A percentile compares a stretch with the other conserved stretches of the same genome.
Evolutionary conservation across 2,329 filamentous ascomycete genomes (phyloP).

Genomic region (Orbilia blumenaviensis): DNA sequence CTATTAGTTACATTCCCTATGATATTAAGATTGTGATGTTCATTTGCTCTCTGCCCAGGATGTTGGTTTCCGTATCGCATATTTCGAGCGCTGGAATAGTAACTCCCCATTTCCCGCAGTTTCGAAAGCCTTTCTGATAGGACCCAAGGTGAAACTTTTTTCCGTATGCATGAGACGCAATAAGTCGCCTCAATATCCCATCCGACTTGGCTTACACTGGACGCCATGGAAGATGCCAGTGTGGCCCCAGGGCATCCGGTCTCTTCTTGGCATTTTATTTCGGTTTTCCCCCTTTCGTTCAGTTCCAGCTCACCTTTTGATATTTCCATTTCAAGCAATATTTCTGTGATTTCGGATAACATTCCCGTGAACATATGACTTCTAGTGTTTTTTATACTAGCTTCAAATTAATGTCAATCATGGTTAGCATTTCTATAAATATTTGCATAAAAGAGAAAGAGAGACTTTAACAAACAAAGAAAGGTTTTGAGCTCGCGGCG

Average conservation of each 20-base stretch:
- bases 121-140: constrained; percentile 1
- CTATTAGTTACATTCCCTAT: not conserved
- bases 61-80: too few species aligned
- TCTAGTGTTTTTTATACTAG: constrained; percentile 5
- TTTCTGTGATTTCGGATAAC: not conserved
- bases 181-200: constrained; percentile 27
- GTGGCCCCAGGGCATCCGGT: constrained; percentile 1
- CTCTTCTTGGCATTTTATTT: constrained; percentile 5
- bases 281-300: not conserved
- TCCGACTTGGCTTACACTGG: not conserved
- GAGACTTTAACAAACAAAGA: not conserved
- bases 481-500: too few species aligned
- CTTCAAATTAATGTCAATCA: not conserved
- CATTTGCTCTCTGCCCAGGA: not conserved
- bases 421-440: not conserved
- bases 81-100: not conserved
- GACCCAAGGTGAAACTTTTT: constrained; percentile 12
- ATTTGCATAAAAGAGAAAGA: too few species aligned
- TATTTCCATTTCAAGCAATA: constrained; percentile 14
- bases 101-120: not conserved
- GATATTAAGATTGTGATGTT: not conserved
- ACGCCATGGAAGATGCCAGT: constrained; percentile 10
- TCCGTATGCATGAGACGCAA: constrained; percentile 20
- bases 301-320: not conserved
- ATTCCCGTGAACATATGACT: not conserved